Evolutionary conservation across 2,329 filamentous ascomycete species (phyloP), one percentile per base, ranked within the genome.

Genomic region (Penicillium sp.): DNA sequence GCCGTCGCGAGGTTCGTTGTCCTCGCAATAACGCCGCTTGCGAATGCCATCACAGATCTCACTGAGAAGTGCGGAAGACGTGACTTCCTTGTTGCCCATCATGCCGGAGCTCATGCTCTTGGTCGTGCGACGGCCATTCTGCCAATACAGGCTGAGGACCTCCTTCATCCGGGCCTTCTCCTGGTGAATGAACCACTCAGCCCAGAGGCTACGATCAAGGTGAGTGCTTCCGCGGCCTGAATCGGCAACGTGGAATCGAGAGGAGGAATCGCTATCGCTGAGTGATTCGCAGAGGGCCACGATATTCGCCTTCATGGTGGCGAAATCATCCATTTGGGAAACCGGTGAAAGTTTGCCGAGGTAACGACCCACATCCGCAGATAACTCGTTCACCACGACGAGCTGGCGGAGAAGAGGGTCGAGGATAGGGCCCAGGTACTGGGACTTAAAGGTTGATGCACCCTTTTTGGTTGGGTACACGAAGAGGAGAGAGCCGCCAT

Each of bases 101-200:
- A 68, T 54, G 53, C 60, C 65, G n/a, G 64, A 47, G 54, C 59
- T 57, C 27, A 65, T 52, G 13, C 61, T 47, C 38, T 71, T 72
- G 51, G 60, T 68, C 4, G 70, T 60, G 8, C 70, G 68, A 11
- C 70, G 68, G 38, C 70, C 67, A 23, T 72, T 76, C 48, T 73
- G 68, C 70, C 73, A 77, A 57, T 78, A 75, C 18, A 71, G 51
- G 35, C 67, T 71, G 47, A 79, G 66, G 5, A 79, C 73, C 29
- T 81, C 79, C 55, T 82, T 78, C 47, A 86, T 79, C 13, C 84
- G 77, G 10, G 79, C 74, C 61, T 83, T 83, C 65, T 87, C 84
- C 64, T 87, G 84, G 63, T 84, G 82, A 42, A 83, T 79, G 76
- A 82, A 87, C 84, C 84, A 86, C 52, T 85, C 80, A 30, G 79